phyloP scores from a whole-genome alignment of 768 basidiomycete genomes.

The Thelephora ganbajun region DNA sequence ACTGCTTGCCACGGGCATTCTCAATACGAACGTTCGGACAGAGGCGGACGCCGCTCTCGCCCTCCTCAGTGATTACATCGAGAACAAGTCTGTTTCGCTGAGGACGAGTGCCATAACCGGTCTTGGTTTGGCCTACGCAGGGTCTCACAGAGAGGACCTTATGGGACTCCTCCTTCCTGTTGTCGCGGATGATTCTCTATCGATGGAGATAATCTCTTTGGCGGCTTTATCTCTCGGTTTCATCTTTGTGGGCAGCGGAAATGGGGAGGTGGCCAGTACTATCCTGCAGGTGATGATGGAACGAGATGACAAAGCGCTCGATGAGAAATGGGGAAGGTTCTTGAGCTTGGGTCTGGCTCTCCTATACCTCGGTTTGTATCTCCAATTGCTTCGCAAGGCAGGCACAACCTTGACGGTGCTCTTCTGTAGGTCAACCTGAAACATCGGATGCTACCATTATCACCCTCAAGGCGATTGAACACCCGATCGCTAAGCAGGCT shows the following conservation, averaged over 20 bases:
- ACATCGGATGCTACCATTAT: constrained; percentile 88
- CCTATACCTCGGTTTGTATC: constrained; percentile 67
- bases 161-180: constrained; percentile 64
- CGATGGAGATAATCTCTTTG: constrained; percentile 82
- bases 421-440: constrained; percentile 67
- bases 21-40: constrained; percentile 79
- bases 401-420: not conserved
- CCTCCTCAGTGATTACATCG: constrained; percentile 79
- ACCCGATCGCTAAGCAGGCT: constrained; percentile 82
- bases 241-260: constrained; percentile 88
- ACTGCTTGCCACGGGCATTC: constrained; percentile 84
- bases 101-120: constrained; percentile 86
- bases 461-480: constrained; percentile 85
- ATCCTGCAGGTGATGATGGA: constrained; percentile 92
- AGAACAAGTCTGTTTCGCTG: constrained; percentile 72
- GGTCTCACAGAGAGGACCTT: constrained; percentile 84
- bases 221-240: constrained; percentile 86
- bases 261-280: constrained; percentile 81
- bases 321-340: constrained; percentile 91
- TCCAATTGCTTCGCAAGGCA: not conserved
- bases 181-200: constrained; percentile 65
- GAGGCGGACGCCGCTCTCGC: constrained; percentile 91
- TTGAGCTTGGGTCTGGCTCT: constrained; percentile 82
- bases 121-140: constrained; percentile 86
- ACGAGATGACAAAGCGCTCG: constrained; percentile 54